Conservation (phyloP, 257 asterid genomes). For the Paraleonurus japonicus region DNA sequence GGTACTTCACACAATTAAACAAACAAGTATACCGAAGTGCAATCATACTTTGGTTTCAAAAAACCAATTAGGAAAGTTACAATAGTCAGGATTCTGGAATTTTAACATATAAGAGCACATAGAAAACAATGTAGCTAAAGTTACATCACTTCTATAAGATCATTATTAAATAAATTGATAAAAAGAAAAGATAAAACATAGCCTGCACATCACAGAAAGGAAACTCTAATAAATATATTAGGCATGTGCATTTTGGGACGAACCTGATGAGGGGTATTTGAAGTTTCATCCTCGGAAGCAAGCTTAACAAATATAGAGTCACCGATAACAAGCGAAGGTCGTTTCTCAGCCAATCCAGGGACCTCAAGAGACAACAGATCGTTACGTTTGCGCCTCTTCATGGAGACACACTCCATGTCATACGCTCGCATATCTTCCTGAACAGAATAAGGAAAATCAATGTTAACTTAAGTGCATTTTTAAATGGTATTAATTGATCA, state of each 20-base stretch:
- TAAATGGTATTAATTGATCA: too few relatives aligned
- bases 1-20: background rate
- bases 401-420: conserved; percentile 63
- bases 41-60: background rate
- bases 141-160: background rate
- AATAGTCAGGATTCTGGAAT: background rate
- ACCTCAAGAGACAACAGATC: conserved; percentile 75
- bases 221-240: conserved; percentile 8
- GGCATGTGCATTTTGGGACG: conserved; percentile 20
- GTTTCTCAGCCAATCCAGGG: conserved; percentile 95
- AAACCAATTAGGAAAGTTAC: background rate
- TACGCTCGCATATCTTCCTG: conserved; percentile 87
- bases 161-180: background rate
- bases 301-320: conserved; percentile 59
- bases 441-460: conserved; percentile 17
- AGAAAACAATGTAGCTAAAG: background rate
- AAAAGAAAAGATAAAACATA: background rate
- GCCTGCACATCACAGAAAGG: conserved; percentile 1
- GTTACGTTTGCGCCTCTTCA: conserved; percentile 44
- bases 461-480: background rate
- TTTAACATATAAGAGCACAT: background rate
- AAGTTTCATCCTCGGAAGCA: conserved; percentile 40
- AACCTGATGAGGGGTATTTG: conserved; percentile 53
- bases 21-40: background rate
- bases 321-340: conserved; percentile 89